Evolutionary conservation across 2,329 filamentous ascomycete species (phyloP).

Genomic region (Aspergillus niger): DNA sequence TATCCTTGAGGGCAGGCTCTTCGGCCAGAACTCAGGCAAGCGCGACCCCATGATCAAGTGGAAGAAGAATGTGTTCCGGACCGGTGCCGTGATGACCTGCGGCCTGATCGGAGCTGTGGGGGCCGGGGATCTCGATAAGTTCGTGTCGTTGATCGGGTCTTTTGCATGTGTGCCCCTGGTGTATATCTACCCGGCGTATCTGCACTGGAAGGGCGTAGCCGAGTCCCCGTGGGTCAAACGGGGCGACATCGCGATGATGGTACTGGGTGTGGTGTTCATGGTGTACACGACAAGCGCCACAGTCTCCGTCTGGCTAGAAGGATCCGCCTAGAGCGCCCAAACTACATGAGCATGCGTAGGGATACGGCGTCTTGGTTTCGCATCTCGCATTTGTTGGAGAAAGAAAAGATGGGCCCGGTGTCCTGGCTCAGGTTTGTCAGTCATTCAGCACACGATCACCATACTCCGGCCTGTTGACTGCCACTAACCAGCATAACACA

Average conservation of each 20-base stretch:
- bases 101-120: conserved; percentile 84
- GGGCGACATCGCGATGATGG: conserved; percentile 64
- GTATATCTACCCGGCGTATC: conserved; percentile 84
- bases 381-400: not conserved
- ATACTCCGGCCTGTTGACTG: not conserved
- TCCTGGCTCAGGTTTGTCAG: not conserved
- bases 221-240: conserved; percentile 57
- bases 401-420: not conserved
- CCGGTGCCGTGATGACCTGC: conserved; percentile 83
- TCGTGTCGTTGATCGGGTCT: conserved; percentile 89
- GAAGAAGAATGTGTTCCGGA: conserved; percentile 96
- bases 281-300: conserved; percentile 70
- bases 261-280: conserved; percentile 67
- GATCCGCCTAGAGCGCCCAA: not conserved
- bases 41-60: conserved; percentile 97
- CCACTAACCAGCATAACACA: not conserved
- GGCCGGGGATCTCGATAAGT: conserved; percentile 90
- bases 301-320: conserved; percentile 35
- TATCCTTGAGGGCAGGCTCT: conserved; percentile 88
- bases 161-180: conserved; percentile 96
- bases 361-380: not conserved
- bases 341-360: not conserved
- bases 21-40: conserved; percentile 83
- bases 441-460: not conserved
- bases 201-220: conserved; percentile 70